A percentile compares a stretch with the other conserved stretches of the same genome.
Evolutionary conservation across 306 rosid species (phyloP).

Genomic region (Hylodesmum podocarpum): DNA sequence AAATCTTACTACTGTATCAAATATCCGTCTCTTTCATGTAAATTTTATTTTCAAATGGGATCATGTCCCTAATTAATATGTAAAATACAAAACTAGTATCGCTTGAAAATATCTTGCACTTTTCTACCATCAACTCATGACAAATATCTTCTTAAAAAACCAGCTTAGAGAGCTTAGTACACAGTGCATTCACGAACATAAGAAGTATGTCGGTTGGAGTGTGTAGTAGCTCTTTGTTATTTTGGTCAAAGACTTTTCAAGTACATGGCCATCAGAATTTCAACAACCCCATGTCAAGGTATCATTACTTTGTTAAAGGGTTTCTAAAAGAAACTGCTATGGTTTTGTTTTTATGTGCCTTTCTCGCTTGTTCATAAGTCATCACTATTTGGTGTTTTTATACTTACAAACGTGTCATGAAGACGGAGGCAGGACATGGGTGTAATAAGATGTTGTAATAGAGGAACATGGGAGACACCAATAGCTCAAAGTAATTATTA

Average conservation of each 20-base stretch:
- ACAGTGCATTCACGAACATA: neutral
- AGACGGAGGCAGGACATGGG: constrained; percentile 44
- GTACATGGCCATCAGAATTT: constrained; percentile 34
- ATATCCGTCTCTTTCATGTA: neutral
- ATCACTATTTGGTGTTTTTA: neutral
- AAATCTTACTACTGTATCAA: neutral
- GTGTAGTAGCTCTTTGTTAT: constrained; percentile 26
- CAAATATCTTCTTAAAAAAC: constrained; percentile 16
- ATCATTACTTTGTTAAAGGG: neutral
- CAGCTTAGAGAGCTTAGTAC: neutral
- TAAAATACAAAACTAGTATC: neutral
- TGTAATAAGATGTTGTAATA: constrained; percentile 49
- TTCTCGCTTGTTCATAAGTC: neutral
- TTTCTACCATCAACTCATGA: neutral
- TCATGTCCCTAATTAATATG: neutral
- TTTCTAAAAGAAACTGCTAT: neutral
- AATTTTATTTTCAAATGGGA: neutral
- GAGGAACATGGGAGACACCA: constrained; percentile 27
- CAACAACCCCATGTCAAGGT: constrained; percentile 50
- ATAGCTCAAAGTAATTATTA: constrained; percentile 50
- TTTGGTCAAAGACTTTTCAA: constrained; percentile 35
- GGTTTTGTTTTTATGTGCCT: neutral
- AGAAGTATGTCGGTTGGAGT: constrained; percentile 40
- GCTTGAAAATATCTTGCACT: constrained; percentile 20
- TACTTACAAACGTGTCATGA: neutral